These are phyloP conservation scores for Geum urbanum DNA, from an alignment of 306 rosid genomes.

Conservation along the genomic window DNA sequence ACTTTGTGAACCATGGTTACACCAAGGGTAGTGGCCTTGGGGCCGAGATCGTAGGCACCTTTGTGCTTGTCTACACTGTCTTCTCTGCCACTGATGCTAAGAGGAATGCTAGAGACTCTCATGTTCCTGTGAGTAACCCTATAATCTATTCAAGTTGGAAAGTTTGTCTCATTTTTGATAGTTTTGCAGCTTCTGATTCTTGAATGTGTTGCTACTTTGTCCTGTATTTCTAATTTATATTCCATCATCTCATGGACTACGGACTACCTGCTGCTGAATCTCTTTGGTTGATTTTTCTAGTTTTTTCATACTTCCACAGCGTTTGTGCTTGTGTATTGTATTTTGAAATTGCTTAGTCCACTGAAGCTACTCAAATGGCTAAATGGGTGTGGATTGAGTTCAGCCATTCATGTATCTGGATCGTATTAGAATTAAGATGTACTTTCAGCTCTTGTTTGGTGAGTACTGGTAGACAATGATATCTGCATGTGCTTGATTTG, in stretches of 20 bases:
- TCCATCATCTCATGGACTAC: background rate
- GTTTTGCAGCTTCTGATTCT: background rate
- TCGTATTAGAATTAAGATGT: no score
- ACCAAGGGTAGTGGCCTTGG: slow-evolving; percentile 88
- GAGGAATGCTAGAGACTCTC: slow-evolving; percentile 87
- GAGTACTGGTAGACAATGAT: background rate
- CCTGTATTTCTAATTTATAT: background rate
- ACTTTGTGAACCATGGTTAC: slow-evolving; percentile 58
- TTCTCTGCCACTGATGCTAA: slow-evolving; percentile 96
- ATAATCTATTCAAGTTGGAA: background rate
- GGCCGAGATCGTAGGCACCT: slow-evolving; percentile 93
- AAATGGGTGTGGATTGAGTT: background rate
- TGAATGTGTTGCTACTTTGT: background rate
- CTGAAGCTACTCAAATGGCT: background rate
- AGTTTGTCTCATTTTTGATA: background rate
- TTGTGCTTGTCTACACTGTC: slow-evolving; percentile 87
- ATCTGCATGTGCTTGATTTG: slow-evolving; percentile 16
- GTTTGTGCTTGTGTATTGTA: background rate
- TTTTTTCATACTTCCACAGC: background rate
- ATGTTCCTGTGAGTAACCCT: slow-evolving; percentile 65
- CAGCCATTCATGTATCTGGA: background rate
- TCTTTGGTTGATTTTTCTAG: background rate
- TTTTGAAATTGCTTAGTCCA: background rate
- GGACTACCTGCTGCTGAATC: background rate
- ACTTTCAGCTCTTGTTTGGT: no score